Conservation (phyloP, 1,284 basidiomycete species). For the Tilletia walkeri region DNA sequence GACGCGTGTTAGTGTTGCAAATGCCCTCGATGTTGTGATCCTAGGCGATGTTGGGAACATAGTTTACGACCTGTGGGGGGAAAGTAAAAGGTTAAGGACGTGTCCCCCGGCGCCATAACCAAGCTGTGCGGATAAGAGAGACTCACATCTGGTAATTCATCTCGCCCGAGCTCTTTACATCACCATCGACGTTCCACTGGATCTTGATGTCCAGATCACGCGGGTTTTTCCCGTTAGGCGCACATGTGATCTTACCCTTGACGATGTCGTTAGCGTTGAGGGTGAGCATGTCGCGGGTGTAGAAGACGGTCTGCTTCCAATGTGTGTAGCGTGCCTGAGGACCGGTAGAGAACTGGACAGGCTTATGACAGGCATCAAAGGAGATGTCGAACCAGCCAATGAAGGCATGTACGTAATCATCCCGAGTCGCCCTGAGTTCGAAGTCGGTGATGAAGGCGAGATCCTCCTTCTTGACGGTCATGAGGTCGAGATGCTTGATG, state of each 20-base stretch:
- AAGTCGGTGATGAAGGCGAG: slow-evolving; percentile 82
- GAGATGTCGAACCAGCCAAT: slow-evolving; percentile 98
- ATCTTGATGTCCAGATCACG: slow-evolving; percentile 53
- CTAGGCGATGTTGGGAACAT: too few species aligned
- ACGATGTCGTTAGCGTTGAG: slow-evolving; percentile 48
- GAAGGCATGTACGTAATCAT: slow-evolving; percentile 96
- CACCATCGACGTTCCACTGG: slow-evolving; percentile 43
- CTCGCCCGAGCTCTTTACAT: slow-evolving; percentile 28
- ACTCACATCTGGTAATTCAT: slow-evolving; percentile 55
- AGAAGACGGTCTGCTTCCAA: slow-evolving; percentile 57
- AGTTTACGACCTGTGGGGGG: too few species aligned
- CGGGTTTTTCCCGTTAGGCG: slow-evolving; percentile 51
- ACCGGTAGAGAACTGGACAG: slow-evolving; percentile 65
- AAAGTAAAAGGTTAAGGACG: too few species aligned
- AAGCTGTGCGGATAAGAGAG: background rate
- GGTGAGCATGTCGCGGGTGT: slow-evolving; percentile 51
- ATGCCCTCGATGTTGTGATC: too few species aligned
- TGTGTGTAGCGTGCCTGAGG: slow-evolving; percentile 55
- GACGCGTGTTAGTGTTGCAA: too few species aligned
- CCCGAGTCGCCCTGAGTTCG: slow-evolving; percentile 76
- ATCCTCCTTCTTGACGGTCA: slow-evolving; percentile 92
- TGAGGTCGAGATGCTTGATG: slow-evolving; percentile 69
- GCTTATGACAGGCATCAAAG: slow-evolving; percentile 95
- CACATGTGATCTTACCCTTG: slow-evolving; percentile 43
- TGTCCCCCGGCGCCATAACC: too few species aligned